Evolutionary conservation across 2,329 filamentous ascomycete genomes (phyloP), one percentile per base, ranked within the genome.

Genomic region (Penicillium palitans): DNA sequence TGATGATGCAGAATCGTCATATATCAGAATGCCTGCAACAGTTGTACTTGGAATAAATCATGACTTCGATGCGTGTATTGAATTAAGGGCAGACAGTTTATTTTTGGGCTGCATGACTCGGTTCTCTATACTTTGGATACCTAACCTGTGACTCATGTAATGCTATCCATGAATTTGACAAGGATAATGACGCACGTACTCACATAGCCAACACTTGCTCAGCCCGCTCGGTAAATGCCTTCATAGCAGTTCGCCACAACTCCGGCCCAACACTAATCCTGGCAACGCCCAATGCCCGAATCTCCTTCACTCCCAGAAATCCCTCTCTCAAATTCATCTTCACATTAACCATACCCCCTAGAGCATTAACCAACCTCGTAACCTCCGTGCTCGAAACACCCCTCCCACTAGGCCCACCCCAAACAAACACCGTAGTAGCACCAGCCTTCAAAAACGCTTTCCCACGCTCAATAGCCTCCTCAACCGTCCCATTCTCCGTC

Each of bases 341-440:
- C 12, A 85, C 81, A 52, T 81, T 80, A 15, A 86, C 67, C 49
- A 71, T 74, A 0, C 83, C 83, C 3, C 74, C 76, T 46, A 86
- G 77, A 46, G 77, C 81, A 52, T 73, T 68, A 2, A 80, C 81
- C 61, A 86, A 66, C 42, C 65, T 70, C 66, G 74, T 68, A 2
- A 84, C 77, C 68, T 85, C 83, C 0, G 74, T 76, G 13, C 69
- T 74, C 13, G 74, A 73, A 13, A 84, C 66, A 0, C 74, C 72
- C 41, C 83, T 71, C 15, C 77, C 68, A 37, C 71, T 71, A 0
- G 73, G 65, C 1, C 78, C 83, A 15, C 84, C 84, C 84, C 83
- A 87, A 52, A 86, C 83, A 72, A 87, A 87, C 0, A 85, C 78
- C 0, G 81, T 86, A 13, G 79, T 82, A 0, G 85, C 85, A 0